Percentiles rank a stretch among this genome's conserved stretches.
Conservation (phyloP, 768 basidiomycete genomes). For the Boletus reticuloceps region DNA sequence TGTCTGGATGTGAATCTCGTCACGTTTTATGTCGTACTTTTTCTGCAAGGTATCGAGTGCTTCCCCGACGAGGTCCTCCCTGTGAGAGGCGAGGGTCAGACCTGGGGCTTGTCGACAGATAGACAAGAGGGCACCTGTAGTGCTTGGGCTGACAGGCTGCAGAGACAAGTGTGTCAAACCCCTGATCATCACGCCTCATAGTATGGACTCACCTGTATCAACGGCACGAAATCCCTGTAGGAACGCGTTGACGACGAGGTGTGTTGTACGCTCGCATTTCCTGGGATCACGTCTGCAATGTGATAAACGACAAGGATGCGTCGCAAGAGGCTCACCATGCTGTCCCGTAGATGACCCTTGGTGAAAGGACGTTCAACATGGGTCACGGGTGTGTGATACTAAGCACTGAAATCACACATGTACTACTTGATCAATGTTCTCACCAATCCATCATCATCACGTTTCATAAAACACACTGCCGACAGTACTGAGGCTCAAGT, state of each 20-base stretch:
- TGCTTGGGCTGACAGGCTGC: constrained; percentile 71
- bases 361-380: constrained; percentile 32
- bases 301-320: not conserved
- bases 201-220: constrained; percentile 69
- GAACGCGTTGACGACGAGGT: constrained; percentile 69
- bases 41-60: constrained; percentile 57
- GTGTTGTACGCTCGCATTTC: constrained; percentile 73
- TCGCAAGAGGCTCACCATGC: constrained; percentile 45
- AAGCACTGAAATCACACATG: constrained; percentile 15
- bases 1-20: constrained; percentile 76
- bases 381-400: not conserved
- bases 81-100: constrained; percentile 24
- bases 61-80: constrained; percentile 79
- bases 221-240: constrained; percentile 76
- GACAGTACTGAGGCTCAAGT: no score
- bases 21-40: constrained; percentile 59
- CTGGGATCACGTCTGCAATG: constrained; percentile 34
- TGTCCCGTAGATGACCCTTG: constrained; percentile 59
- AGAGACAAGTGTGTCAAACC: constrained; percentile 6
- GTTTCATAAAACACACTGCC: no score
- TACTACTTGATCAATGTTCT: not conserved
- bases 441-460: not conserved
- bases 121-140: constrained; percentile 47
- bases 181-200: constrained; percentile 8
- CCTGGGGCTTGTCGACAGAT: not conserved